These are phyloP conservation scores for Inosperma sp. DNA, from an alignment of 768 basidiomycete species.

Conservation along the genomic window DNA sequence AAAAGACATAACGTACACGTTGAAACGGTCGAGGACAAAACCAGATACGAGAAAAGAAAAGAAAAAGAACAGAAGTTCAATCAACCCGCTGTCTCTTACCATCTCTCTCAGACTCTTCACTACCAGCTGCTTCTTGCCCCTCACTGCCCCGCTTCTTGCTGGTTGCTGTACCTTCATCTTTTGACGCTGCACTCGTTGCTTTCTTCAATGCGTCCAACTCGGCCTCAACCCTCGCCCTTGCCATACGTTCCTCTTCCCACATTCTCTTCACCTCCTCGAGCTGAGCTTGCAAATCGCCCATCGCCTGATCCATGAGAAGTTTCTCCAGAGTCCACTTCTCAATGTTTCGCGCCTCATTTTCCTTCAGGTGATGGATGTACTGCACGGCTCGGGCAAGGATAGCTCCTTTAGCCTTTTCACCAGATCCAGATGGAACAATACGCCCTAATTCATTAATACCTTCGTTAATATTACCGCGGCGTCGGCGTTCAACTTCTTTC, in stretches of 20 bases:
- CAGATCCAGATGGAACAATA: conserved; percentile 82
- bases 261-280: conserved; percentile 75
- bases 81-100: conserved; percentile 42
- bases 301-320: conserved; percentile 86
- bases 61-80: conserved; percentile 21
- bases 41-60: conserved; percentile 6
- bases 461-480: conserved; percentile 93
- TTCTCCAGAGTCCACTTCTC: conserved; percentile 95
- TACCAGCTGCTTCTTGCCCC: conserved; percentile 34
- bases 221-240: conserved; percentile 54
- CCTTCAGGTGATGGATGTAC: conserved; percentile 88
- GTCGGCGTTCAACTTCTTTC: conserved; percentile 98
- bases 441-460: conserved; percentile 90
- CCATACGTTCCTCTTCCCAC: conserved; percentile 74
- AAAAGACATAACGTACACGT: not conserved
- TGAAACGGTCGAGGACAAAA: not conserved
- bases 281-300: conserved; percentile 81
- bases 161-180: conserved; percentile 18
- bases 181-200: conserved; percentile 16
- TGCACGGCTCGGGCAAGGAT: conserved; percentile 85
- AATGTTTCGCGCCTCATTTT: conserved; percentile 85
- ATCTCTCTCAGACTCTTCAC: conserved; percentile 29
- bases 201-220: conserved; percentile 57
- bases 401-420: conserved; percentile 86
- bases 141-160: conserved; percentile 37